phyloP scores from a whole-genome alignment of 2,329 filamentous ascomycete genomes.

The Venturia pyrina region DNA sequence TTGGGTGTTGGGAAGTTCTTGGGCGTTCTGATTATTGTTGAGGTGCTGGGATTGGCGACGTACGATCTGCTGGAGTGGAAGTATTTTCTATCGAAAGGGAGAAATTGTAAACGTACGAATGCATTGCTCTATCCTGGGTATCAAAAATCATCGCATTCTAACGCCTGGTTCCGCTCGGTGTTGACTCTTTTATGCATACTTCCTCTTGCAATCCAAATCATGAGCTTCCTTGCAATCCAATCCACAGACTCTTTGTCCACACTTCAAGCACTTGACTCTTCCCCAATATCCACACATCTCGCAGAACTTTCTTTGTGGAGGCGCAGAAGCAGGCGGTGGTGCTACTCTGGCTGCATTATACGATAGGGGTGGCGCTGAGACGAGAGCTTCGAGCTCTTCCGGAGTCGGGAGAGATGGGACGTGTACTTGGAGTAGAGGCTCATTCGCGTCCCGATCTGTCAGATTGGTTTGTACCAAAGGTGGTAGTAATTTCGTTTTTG shows the following conservation, averaged over 20 bases:
- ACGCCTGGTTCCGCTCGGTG: neutral
- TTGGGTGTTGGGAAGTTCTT: no score
- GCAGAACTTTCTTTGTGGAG: slow-evolving; percentile 56
- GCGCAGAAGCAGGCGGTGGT: slow-evolving; percentile 30
- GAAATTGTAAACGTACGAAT: neutral
- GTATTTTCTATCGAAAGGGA: no score
- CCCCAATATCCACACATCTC: slow-evolving; percentile 79
- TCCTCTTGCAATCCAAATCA: slow-evolving; percentile 25
- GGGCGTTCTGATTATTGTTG: no score
- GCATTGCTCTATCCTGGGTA: neutral
- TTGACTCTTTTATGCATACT: neutral
- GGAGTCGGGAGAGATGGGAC: slow-evolving; percentile 50
- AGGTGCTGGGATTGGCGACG: no score
- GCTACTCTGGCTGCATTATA: slow-evolving; percentile 52
- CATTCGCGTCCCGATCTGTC: slow-evolving; percentile 18
- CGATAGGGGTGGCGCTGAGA: slow-evolving; percentile 54
- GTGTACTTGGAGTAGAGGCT: slow-evolving; percentile 49
- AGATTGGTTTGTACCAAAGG: no score
- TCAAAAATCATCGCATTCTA: neutral
- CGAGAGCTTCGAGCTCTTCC: slow-evolving; percentile 53
- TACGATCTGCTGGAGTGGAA: no score
- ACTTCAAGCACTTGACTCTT: slow-evolving; percentile 64
- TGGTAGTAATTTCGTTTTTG: neutral
- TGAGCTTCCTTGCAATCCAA: slow-evolving; percentile 65
- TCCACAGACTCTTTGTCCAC: slow-evolving; percentile 68